phyloP scores from a whole-genome alignment of 2,329 filamentous ascomycete genomes.

The Cytospora piceae region DNA sequence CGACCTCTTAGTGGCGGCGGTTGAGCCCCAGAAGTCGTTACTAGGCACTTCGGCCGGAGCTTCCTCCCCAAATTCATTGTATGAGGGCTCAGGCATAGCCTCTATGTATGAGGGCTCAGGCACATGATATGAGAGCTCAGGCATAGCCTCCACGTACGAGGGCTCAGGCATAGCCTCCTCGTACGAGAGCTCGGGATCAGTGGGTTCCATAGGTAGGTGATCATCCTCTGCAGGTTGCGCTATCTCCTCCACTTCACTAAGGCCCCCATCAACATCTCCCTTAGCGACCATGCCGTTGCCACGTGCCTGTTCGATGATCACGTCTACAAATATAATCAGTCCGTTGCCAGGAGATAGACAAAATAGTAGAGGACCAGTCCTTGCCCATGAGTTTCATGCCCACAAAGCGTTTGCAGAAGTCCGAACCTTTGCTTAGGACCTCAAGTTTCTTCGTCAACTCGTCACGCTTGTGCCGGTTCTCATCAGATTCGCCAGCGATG shows the following conservation, averaged over 20 bases:
- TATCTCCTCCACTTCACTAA: neutral
- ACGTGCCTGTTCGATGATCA: neutral
- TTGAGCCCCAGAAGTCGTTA: too few species aligned
- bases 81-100: too few species aligned
- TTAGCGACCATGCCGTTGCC: neutral
- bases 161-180: too few species aligned
- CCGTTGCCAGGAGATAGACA: neutral
- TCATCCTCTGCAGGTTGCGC: too few species aligned
- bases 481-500: slow-evolving; percentile 48
- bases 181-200: too few species aligned
- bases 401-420: slow-evolving; percentile 44
- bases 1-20: too few species aligned
- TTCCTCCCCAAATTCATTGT: too few species aligned
- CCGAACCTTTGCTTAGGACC: slow-evolving; percentile 42
- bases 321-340: neutral
- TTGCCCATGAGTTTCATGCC: slow-evolving; percentile 5
- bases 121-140: too few species aligned
- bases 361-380: neutral
- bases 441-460: slow-evolving; percentile 43
- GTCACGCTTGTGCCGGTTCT: slow-evolving; percentile 42
- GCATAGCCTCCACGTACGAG: too few species aligned
- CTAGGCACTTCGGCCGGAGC: too few species aligned
- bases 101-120: neutral
- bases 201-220: too few species aligned
- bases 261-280: neutral